phyloP scores from a whole-genome alignment of 169 alveolate species.

The Cyclospora cayetanensis region DNA sequence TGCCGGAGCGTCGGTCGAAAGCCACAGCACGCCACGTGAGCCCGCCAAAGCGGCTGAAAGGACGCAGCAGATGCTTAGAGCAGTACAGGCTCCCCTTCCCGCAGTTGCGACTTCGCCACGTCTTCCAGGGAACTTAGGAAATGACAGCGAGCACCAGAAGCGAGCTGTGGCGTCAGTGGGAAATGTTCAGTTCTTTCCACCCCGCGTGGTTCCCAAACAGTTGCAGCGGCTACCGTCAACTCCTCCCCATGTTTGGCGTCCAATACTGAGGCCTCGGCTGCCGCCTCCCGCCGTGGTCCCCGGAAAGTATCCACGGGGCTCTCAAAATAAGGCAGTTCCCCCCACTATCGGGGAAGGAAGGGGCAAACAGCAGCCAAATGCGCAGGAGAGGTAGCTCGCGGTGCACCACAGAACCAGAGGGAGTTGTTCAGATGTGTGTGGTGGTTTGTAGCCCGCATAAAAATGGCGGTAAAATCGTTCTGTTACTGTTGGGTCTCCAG shows the following conservation, averaged over 20 bases:
- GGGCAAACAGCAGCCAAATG: not conserved
- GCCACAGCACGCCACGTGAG: too few relatives aligned
- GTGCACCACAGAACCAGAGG: too few relatives aligned
- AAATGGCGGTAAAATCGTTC: too few relatives aligned
- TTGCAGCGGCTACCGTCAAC: not conserved
- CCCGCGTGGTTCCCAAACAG: slow-evolving; percentile 39
- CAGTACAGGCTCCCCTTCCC: not conserved
- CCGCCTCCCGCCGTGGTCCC: slow-evolving; percentile 5
- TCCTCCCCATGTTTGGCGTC: not conserved
- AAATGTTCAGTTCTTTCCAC: not conserved
- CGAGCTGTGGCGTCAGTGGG: not conserved
- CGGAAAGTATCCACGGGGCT: not conserved
- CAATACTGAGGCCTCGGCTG: slow-evolving; percentile 39
- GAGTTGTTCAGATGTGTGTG: too few relatives aligned
- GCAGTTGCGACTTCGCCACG: not conserved
- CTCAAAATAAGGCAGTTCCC: not conserved
- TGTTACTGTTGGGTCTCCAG: too few relatives aligned
- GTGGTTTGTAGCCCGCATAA: too few relatives aligned
- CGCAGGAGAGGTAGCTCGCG: not conserved
- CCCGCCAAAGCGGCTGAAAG: too few relatives aligned
- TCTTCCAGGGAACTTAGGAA: too few relatives aligned
- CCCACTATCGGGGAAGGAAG: not conserved
- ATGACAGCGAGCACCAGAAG: too few relatives aligned
- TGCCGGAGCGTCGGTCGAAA: too few relatives aligned
- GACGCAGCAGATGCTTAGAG: too few relatives aligned